phyloP scores from a whole-genome alignment of 148 eudicot genomes.

The Silene latifolia region DNA sequence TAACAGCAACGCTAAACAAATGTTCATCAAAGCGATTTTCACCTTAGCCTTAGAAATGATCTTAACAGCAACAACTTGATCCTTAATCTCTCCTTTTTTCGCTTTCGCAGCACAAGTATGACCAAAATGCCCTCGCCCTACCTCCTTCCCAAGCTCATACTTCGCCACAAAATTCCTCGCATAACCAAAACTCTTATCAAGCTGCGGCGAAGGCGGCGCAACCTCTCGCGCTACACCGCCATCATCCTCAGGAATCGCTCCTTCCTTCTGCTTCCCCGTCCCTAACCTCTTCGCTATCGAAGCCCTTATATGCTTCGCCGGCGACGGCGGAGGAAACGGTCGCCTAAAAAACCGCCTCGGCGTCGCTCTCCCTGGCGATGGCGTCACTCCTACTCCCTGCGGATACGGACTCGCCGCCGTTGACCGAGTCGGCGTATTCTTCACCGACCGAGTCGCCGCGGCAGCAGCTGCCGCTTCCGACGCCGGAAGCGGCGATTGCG shows the following conservation, averaged over 20 bases:
- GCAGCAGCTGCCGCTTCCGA: constrained; percentile 25
- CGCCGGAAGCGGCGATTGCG: constrained; percentile 47
- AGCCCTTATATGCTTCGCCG: constrained; percentile 71
- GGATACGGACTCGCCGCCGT: constrained; percentile 46
- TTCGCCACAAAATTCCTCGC: constrained; percentile 52
- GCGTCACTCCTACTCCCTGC: constrained; percentile 55
- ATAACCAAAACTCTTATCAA: constrained; percentile 65
- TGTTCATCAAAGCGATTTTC: neutral
- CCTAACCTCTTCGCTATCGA: constrained; percentile 54
- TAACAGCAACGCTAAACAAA: neutral
- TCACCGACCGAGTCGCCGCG: constrained; percentile 21
- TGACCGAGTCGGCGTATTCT: constrained; percentile 40
- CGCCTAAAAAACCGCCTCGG: constrained; percentile 53
- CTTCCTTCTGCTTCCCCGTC: constrained; percentile 40
- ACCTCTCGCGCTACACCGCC: constrained; percentile 8
- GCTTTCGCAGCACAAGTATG: constrained; percentile 61
- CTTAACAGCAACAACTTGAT: constrained; percentile 59
- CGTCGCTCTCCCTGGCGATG: constrained; percentile 69
- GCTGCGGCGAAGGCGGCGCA: neutral
- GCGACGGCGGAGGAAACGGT: constrained; percentile 71
- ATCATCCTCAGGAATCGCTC: constrained; percentile 50
- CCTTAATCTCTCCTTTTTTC: constrained; percentile 46
- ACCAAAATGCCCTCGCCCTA: constrained; percentile 70
- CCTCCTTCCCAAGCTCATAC: constrained; percentile 62
- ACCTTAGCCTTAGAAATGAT: constrained; percentile 73